phyloP scores from a whole-genome alignment of 1,139 yeast genomes.

The Candida mesenterica region DNA sequence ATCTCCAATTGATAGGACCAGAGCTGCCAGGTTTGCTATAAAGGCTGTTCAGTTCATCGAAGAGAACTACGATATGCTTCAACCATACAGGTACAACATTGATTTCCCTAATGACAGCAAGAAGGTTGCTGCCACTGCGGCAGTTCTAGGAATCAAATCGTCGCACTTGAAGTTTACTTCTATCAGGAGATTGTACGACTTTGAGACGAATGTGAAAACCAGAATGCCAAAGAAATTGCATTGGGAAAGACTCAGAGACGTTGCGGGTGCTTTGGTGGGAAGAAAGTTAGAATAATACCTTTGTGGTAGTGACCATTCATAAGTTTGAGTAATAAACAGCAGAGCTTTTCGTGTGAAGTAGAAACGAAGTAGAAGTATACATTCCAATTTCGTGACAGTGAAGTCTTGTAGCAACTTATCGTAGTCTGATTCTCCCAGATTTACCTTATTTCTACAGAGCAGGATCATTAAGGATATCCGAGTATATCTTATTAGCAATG shows the following conservation, averaged over 20 bases:
- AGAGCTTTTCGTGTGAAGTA: conserved; percentile 2
- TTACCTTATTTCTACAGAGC: too few species aligned
- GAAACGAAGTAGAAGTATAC: not conserved
- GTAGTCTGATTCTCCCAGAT: too few species aligned
- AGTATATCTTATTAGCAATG: too few species aligned
- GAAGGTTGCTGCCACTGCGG: conserved; percentile 58
- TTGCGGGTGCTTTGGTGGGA: conserved; percentile 85
- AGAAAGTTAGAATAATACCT: conserved; percentile 44
- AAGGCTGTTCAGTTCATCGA: conserved; percentile 72
- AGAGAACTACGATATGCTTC: conserved; percentile 27
- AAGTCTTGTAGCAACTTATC: too few species aligned
- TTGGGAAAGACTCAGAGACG: conserved; percentile 73
- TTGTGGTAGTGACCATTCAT: too few species aligned
- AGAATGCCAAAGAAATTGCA: conserved; percentile 89
- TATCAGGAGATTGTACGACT: conserved; percentile 74
- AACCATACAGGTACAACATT: conserved; percentile 24
- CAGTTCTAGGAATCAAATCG: conserved; percentile 81
- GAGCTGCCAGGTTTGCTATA: conserved; percentile 68
- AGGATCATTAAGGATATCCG: too few species aligned
- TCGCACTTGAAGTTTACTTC: conserved; percentile 75
- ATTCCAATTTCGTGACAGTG: too few species aligned
- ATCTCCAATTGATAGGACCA: conserved; percentile 72
- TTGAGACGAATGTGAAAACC: conserved; percentile 72
- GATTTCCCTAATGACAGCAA: conserved; percentile 36
- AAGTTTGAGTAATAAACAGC: conserved; percentile 3